Conservation (phyloP, 2,329 filamentous ascomycete species). For the Cryoendolithus antarcticus region DNA sequence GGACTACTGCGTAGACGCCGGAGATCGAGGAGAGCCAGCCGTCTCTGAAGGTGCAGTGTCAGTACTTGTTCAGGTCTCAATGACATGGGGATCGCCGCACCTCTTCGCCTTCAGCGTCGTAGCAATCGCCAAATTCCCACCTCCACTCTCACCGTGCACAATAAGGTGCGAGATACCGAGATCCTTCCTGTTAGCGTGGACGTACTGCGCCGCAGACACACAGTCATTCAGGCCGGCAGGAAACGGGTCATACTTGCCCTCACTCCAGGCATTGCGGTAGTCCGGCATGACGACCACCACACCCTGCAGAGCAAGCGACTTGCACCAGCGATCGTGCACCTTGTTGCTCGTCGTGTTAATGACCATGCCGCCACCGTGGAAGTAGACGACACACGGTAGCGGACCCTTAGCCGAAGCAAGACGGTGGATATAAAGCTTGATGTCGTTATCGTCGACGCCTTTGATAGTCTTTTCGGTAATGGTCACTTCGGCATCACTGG, state of each 20-base stretch:
- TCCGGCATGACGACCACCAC: slow-evolving; percentile 18
- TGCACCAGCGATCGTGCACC: slow-evolving; percentile 17
- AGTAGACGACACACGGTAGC: slow-evolving; percentile 17
- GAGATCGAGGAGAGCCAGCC: slow-evolving; percentile 16
- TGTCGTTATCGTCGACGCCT: slow-evolving; percentile 13
- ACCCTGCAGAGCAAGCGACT: slow-evolving; percentile 14
- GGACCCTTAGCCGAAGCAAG: slow-evolving; percentile 2
- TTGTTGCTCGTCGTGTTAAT: slow-evolving; percentile 10
- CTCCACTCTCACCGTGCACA: slow-evolving; percentile 20
- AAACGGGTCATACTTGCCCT: slow-evolving; percentile 15
- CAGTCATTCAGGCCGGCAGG: slow-evolving; percentile 21
- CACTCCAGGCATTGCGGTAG: slow-evolving; percentile 20
- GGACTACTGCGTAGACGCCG: slow-evolving; percentile 16
- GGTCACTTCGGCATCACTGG: slow-evolving; percentile 9
- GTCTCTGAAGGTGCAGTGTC: slow-evolving; percentile 4
- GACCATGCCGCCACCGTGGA: slow-evolving; percentile 21
- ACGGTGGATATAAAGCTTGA: slow-evolving; percentile 10
- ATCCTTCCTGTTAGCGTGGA: slow-evolving; percentile 12
- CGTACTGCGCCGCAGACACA: slow-evolving; percentile 14
- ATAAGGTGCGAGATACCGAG: slow-evolving; percentile 16
- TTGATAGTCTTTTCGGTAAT: slow-evolving; percentile 9
- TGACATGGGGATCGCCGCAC: too few relatives aligned
- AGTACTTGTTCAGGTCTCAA: too few relatives aligned
- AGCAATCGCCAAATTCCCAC: slow-evolving; percentile 18
- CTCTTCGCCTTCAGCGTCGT: slow-evolving; percentile 17